phyloP scores from a whole-genome alignment of 2,329 filamentous ascomycete species.

The Colletotrichum tofieldiae region DNA sequence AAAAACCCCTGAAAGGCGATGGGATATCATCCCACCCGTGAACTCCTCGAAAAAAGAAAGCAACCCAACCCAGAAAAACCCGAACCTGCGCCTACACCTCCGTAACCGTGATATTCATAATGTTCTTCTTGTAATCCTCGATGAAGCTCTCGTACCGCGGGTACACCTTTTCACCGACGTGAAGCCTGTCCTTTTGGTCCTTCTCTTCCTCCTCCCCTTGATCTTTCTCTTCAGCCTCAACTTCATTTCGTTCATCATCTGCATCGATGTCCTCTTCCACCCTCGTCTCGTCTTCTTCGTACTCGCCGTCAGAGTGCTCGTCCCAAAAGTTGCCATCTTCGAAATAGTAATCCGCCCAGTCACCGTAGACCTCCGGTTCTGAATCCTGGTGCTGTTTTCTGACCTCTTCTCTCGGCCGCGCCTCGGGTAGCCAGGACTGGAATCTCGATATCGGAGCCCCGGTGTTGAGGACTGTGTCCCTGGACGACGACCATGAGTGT shows the following conservation, averaged over 20 bases:
- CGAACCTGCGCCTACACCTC: conserved; percentile 16
- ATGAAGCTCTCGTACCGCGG: conserved; percentile 42
- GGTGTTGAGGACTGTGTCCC: conserved; percentile 35
- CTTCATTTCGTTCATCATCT: not conserved
- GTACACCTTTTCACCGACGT: conserved; percentile 18
- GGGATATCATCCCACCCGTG: conserved; percentile 1
- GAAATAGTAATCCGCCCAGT: conserved; percentile 46
- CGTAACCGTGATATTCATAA: conserved; percentile 32
- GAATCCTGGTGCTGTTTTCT: not conserved
- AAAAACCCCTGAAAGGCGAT: not conserved
- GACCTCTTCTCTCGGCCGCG: not conserved
- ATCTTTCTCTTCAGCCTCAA: not conserved
- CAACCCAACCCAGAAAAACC: not conserved
- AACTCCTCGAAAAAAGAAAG: not conserved
- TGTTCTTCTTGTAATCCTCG: conserved; percentile 38
- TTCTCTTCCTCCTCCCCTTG: conserved; percentile 6
- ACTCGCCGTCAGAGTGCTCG: not conserved
- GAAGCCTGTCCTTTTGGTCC: not conserved
- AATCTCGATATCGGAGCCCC: conserved; percentile 25
- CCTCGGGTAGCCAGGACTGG: conserved; percentile 31
- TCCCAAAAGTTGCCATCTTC: conserved; percentile 41
- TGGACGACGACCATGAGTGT: conserved; percentile 40
- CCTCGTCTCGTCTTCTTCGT: conserved; percentile 5
- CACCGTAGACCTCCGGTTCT: conserved; percentile 41
- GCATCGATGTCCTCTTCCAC: conserved; percentile 9